A percentile compares a stretch with the other conserved stretches of the same genome.
Conservation (phyloP, 331 rosid genomes). For the Rosa hybrid region DNA sequence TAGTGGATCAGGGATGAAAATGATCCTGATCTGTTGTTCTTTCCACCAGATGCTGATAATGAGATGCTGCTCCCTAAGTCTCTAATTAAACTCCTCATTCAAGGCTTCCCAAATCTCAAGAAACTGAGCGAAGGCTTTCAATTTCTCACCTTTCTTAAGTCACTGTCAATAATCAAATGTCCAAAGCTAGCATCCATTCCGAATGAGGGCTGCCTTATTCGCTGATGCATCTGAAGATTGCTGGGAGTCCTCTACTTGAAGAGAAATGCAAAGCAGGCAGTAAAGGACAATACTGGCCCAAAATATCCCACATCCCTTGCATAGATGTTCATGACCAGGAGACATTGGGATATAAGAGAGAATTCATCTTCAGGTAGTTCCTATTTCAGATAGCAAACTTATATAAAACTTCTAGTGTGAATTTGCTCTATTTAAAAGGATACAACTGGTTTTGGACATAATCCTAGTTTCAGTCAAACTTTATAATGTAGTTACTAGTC, state of each 20-base stretch:
- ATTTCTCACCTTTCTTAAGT: not conserved
- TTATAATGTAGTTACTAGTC: too few species aligned
- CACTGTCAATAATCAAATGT: not conserved
- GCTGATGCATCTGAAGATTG: conserved; percentile 19
- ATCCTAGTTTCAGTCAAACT: too few species aligned
- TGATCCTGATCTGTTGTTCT: not conserved
- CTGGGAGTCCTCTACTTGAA: conserved; percentile 5
- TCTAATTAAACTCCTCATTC: not conserved
- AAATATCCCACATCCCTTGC: conserved; percentile 24
- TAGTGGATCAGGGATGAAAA: too few species aligned
- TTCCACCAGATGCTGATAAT: not conserved
- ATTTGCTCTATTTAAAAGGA: too few species aligned
- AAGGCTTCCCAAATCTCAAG: not conserved
- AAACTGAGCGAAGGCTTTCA: not conserved
- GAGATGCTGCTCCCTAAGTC: not conserved
- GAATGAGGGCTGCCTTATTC: conserved; percentile 21
- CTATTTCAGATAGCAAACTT: too few species aligned
- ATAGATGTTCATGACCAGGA: not conserved
- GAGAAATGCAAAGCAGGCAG: conserved; percentile 3
- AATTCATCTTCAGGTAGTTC: too few species aligned
- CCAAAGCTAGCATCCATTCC: conserved; percentile 19
- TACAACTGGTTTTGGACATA: too few species aligned
- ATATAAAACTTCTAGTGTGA: too few species aligned
- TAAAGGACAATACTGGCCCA: conserved; percentile 14
- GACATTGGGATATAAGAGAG: too few species aligned